Evolutionary conservation across 768 basidiomycete genomes (phyloP), one percentile per base, ranked within the genome.

Genomic region (Trametes cinnabarina): DNA sequence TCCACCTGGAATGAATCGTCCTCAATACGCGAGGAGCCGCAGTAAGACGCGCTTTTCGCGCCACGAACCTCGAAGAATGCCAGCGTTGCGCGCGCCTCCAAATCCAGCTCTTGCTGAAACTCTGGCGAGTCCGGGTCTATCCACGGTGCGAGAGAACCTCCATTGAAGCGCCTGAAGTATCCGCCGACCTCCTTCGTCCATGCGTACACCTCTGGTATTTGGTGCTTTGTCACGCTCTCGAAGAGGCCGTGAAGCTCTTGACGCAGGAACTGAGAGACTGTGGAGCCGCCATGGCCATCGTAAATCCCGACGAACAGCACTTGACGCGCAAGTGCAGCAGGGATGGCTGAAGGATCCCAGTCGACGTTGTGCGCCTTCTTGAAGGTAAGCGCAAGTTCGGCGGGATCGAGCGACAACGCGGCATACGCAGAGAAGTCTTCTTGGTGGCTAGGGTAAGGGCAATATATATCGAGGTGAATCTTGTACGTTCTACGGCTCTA

Each of bases 221-320:
- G 78, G 1, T 78, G 71, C 66, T 88, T 88, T 66, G 89, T 66
- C 6, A 84, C 90, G 5, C 84, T 84, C 71, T 96, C 93, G 58
- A 96, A 88, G 50, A 94, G 74, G 1, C 86, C 85, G 65, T 95
- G 93, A 11, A 96, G 73, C 69, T 96, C 88, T 63, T 94, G 87
- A 19, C 88, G 85, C 28, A 94, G 77, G 70, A 86, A 94, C 58
- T 91, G 85, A 2, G 94, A 88, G 17, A 95, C 93, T 10, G 87
- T 87, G n/a, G 87, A 87, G 9, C 94, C 94, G 7, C 94, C 94
- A 67, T 97, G 94, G 8, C 94, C 94, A 57, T 97, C 94, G 69
- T 94, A 97, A 55, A 97, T 87, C 28, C 94, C 94, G 35, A 93
- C 83, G 64, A 91, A 94, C 5, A 92, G 79, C 7, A 86, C 89